phyloP scores from a whole-genome alignment of 805 yeast species.

The Vanderwaltozyma tropicalis region DNA sequence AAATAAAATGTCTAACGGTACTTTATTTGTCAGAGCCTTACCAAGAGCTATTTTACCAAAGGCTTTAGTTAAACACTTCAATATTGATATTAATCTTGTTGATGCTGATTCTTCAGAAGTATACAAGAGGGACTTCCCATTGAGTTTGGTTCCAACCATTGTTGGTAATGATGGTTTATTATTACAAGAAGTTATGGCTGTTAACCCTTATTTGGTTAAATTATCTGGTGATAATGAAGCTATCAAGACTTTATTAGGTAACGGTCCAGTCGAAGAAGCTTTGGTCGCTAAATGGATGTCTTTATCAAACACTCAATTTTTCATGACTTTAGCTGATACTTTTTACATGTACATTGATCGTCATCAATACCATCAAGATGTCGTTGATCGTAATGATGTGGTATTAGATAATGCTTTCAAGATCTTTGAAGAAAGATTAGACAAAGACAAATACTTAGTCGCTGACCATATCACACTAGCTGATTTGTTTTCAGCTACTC shows the following conservation, averaged over 20 bases:
- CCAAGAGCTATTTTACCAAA: conserved; percentile 26
- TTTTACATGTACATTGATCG: conserved; percentile 53
- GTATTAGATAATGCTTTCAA: conserved; percentile 31
- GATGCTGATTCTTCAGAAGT: conserved; percentile 23
- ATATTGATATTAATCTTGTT: conserved; percentile 46
- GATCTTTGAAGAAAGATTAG: conserved; percentile 46
- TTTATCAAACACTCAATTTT: conserved; percentile 56
- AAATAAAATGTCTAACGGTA: conserved; percentile 4
- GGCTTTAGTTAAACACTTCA: conserved; percentile 47
- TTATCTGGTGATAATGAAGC: conserved; percentile 28
- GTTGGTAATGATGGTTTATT: conserved; percentile 66
- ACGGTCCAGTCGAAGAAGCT: conserved; percentile 32
- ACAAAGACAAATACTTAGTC: conserved; percentile 53
- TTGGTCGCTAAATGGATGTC: conserved; percentile 65
- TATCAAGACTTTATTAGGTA: conserved; percentile 44
- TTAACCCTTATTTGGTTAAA: conserved; percentile 39
- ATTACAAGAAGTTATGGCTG: conserved; percentile 57
- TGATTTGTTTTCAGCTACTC: conserved; percentile 14
- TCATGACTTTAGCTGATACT: conserved; percentile 36
- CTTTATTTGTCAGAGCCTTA: conserved; percentile 33
- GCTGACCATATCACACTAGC: conserved; percentile 47
- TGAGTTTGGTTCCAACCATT: conserved; percentile 56
- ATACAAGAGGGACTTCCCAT: conserved; percentile 47
- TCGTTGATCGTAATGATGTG: conserved; percentile 35
- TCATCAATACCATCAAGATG: conserved; percentile 64